Base-by-base conservation (phyloP, 192 early-diverging fungal species). In the Anaeromyces robustus region DNA sequence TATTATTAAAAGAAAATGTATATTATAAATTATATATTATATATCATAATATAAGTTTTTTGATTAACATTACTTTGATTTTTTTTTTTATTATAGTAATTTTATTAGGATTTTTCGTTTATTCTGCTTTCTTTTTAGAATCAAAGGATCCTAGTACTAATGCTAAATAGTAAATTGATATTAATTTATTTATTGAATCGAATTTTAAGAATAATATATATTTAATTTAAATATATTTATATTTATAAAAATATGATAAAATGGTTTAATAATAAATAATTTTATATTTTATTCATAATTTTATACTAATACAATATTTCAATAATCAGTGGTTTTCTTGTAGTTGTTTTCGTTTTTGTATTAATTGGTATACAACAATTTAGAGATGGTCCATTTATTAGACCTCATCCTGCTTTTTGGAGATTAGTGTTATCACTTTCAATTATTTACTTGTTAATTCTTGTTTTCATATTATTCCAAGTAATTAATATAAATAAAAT, bases 361-460 rank as follows among this genome's bases (percentile, higher is more conserved):
- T 86, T 96, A 28, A 93, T 95, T 81, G 96, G 95, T 1, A 90
- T 96, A 84, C 86, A 97, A 12, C 90, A 95, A 84, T 97, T 98
- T 84, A 88, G 94, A 17, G 96, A 98, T 84, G 96, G 97, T 28
- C 96, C 96, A 14, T 95, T 98, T 81, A 89, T 98, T 59, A 87
- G 96, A 77, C 97, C 97, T 12, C 96, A 97, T 82, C 94, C 94
- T 29, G 95, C 94, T 12, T 89, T 98, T 79, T 98, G 97, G 97
- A 88, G 97, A 32, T 89, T 91, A 34, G 93, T 98, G 14, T 85
- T 98, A 52, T 92, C 92, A 17, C 81, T 95, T 17, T 94, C 94
- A 31, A 93, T 98, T 6, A 83, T 94, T 30, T 98, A 98, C 80
- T 93, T 96, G 85, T 90, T 97, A 84, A 89, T 94, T 79, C 86